Percentiles rank a stretch among this genome's conserved stretches.
Conservation (phyloP, 805 yeast genomes). For the Saccharomyces mikatae region DNA sequence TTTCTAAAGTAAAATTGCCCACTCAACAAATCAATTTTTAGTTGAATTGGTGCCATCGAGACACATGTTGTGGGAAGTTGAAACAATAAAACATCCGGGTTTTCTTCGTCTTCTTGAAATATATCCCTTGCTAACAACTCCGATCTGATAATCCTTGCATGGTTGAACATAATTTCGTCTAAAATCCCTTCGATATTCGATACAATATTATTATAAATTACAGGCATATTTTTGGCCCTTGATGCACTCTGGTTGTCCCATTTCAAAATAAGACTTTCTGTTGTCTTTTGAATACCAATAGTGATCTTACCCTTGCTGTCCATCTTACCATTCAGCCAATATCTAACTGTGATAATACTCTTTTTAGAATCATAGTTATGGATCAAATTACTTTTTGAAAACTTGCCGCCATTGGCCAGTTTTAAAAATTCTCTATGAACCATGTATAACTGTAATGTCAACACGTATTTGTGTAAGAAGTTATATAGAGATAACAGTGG, state of each 20-base stretch:
- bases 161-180: slow-evolving; percentile 31
- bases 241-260: slow-evolving; percentile 25
- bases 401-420: slow-evolving; percentile 26
- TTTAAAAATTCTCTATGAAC: slow-evolving; percentile 24
- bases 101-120: slow-evolving; percentile 28
- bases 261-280: slow-evolving; percentile 20
- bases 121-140: slow-evolving; percentile 24
- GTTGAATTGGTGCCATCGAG: slow-evolving; percentile 26
- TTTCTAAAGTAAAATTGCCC: slow-evolving; percentile 29
- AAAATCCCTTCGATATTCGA: slow-evolving; percentile 26
- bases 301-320: slow-evolving; percentile 25
- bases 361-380: slow-evolving; percentile 29
- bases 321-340: slow-evolving; percentile 29
- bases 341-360: slow-evolving; percentile 25
- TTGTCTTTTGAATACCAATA: slow-evolving; percentile 23
- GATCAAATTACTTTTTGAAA: slow-evolving; percentile 27
- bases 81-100: slow-evolving; percentile 22
- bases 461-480: slow-evolving; percentile 28
- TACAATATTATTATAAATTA: slow-evolving; percentile 19
- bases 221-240: slow-evolving; percentile 13
- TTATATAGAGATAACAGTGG: slow-evolving; percentile 25
- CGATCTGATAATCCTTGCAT: slow-evolving; percentile 27
- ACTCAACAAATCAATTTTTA: slow-evolving; percentile 27
- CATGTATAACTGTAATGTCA: slow-evolving; percentile 29
- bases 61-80: slow-evolving; percentile 30